phyloP scores from a whole-genome alignment of 2,329 filamentous ascomycete genomes.

The Salinomyces thailandicus region DNA sequence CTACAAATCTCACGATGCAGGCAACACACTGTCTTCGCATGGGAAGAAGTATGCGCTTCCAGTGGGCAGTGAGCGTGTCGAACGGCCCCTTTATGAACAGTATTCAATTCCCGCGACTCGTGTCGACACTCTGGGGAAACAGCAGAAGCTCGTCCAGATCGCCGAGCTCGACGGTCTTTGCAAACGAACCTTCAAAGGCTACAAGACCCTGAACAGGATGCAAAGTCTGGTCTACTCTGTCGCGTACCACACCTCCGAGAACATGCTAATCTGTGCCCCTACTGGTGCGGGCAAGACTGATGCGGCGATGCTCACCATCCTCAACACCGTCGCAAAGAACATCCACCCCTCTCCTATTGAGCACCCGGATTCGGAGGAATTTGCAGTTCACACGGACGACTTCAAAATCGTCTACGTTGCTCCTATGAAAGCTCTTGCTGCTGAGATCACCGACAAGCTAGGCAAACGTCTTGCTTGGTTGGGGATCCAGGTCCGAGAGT shows the following conservation, averaged over 20 bases:
- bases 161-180: slow-evolving; percentile 81
- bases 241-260: slow-evolving; percentile 90
- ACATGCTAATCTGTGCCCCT: slow-evolving; percentile 96
- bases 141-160: slow-evolving; percentile 68
- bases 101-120: slow-evolving; percentile 74
- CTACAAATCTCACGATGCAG: slow-evolving; percentile 71
- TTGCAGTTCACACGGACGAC: slow-evolving; percentile 70
- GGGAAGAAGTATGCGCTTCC: slow-evolving; percentile 80
- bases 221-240: slow-evolving; percentile 93
- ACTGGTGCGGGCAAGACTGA: slow-evolving; percentile 96
- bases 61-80: slow-evolving; percentile 57
- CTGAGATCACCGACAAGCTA: slow-evolving; percentile 90
- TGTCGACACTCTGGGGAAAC: slow-evolving; percentile 61
- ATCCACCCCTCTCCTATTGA: slow-evolving; percentile 69
- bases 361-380: slow-evolving; percentile 61
- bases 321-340: slow-evolving; percentile 84
- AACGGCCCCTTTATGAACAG: slow-evolving; percentile 74
- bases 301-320: slow-evolving; percentile 89
- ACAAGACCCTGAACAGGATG: slow-evolving; percentile 92
- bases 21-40: slow-evolving; percentile 70
- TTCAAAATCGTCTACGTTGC: slow-evolving; percentile 99
- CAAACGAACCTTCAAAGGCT: slow-evolving; percentile 82
- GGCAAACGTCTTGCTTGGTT: slow-evolving; percentile 89
- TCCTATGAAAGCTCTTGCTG: slow-evolving; percentile 95
- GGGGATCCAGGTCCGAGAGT: slow-evolving; percentile 80